Conservation (phyloP, 1,284 basidiomycete genomes). For the Cryptococcus hybrid region DNA sequence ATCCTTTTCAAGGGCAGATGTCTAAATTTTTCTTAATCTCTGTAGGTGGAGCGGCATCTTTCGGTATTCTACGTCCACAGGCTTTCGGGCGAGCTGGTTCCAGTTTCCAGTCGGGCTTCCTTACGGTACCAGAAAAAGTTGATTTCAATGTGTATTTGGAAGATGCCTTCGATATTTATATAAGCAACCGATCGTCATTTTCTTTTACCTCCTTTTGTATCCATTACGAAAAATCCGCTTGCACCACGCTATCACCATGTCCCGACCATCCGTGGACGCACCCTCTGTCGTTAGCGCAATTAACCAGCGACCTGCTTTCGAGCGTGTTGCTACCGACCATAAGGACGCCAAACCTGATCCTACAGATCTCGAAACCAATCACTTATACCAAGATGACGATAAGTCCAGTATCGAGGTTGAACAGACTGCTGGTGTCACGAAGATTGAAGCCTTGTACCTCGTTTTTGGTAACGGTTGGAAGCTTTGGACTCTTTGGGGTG, state of each 20-base stretch:
- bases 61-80: too few relatives aligned
- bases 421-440: constrained; percentile 38
- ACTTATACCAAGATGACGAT: constrained; percentile 1
- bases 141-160: too few relatives aligned
- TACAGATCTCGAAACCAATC: not conserved
- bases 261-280: not conserved
- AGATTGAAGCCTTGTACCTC: constrained; percentile 41
- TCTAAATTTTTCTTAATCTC: too few relatives aligned
- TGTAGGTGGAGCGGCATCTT: too few relatives aligned
- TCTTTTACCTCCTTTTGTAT: constrained; percentile 2
- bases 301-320: constrained; percentile 3
- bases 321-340: constrained; percentile 2
- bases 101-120: too few relatives aligned
- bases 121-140: too few relatives aligned
- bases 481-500: constrained; percentile 25
- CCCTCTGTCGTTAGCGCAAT: not conserved
- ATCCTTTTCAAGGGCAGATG: too few relatives aligned
- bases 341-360: not conserved
- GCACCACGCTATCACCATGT: not conserved
- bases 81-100: too few relatives aligned
- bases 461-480: constrained; percentile 35
- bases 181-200: not conserved
- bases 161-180: not conserved
- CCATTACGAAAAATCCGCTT: too few relatives aligned
- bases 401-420: constrained; percentile 12